Conservation (phyloP, 202 grass and related monocot species). For the Musa balbisiana region DNA sequence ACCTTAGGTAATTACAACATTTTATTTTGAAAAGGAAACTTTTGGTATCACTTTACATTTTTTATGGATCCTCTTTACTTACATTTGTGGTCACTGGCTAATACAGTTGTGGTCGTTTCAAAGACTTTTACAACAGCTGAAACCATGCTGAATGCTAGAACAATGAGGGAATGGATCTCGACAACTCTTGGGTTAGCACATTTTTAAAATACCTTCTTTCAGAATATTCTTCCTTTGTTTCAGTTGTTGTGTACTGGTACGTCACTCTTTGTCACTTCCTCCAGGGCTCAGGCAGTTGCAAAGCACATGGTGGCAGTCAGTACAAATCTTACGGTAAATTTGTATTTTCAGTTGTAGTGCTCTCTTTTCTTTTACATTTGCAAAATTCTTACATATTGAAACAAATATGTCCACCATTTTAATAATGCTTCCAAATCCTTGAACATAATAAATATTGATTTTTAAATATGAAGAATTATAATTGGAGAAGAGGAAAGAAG, state of each 20-base stretch:
- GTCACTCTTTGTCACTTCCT: slow-evolving; percentile 8
- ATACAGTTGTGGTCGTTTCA: slow-evolving; percentile 91
- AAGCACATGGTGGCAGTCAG: slow-evolving; percentile 99
- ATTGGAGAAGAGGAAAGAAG: too few species aligned
- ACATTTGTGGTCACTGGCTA: neutral
- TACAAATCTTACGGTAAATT: slow-evolving; percentile 80
- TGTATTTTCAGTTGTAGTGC: neutral
- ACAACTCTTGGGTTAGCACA: slow-evolving; percentile 77
- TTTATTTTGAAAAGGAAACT: slow-evolving; percentile 2
- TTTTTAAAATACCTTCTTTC: slow-evolving; percentile 15
- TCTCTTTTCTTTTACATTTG: neutral
- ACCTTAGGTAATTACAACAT: slow-evolving; percentile 65
- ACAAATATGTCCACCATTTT: too few species aligned
- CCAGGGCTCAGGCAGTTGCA: slow-evolving; percentile 71
- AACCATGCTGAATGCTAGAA: slow-evolving; percentile 99
- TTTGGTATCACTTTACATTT: neutral
- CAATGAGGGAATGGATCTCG: slow-evolving; percentile 87
- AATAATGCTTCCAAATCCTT: too few species aligned
- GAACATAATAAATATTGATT: too few species aligned
- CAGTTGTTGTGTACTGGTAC: slow-evolving; percentile 25
- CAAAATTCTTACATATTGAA: too few species aligned
- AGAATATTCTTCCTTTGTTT: slow-evolving; percentile 5
- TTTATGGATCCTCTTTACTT: neutral
- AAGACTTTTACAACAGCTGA: slow-evolving; percentile 99
- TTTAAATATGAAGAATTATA: too few species aligned